Percentiles rank a stretch among this genome's conserved stretches.
Conservation (phyloP, 768 basidiomycete species). For the Rickenella mellea region DNA sequence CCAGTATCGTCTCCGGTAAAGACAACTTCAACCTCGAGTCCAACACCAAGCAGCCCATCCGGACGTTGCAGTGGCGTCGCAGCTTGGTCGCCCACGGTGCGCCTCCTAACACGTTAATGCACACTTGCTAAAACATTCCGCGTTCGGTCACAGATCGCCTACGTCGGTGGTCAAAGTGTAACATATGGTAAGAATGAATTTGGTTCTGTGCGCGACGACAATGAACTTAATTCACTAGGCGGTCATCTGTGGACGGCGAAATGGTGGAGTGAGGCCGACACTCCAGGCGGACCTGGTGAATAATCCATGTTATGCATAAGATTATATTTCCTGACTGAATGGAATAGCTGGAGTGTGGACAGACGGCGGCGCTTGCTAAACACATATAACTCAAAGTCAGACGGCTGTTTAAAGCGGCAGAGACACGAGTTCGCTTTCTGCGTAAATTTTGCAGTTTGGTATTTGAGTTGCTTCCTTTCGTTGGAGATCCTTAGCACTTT, state of each 20-base stretch:
- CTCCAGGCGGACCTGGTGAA: conserved; percentile 41
- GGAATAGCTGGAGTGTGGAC: conserved; percentile 44
- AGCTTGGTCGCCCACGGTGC: conserved; percentile 39
- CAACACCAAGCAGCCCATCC: not conserved
- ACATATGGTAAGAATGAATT: conserved; percentile 29
- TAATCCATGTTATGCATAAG: conserved; percentile 3
- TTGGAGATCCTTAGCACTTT: not conserved
- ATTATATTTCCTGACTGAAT: conserved; percentile 2
- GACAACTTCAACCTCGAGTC: conserved; percentile 18
- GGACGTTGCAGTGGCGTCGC: conserved; percentile 27
- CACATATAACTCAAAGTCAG: not conserved
- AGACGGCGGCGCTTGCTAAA: conserved; percentile 33
- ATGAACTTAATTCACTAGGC: conserved; percentile 17
- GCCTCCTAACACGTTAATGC: conserved; percentile 3
- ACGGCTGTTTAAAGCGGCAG: not conserved
- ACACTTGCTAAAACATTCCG: not conserved
- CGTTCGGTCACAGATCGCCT: conserved; percentile 24
- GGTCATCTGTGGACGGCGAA: conserved; percentile 49
- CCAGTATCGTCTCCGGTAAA: conserved; percentile 15
- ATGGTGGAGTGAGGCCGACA: conserved; percentile 57
- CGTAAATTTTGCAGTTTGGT: too few relatives aligned
- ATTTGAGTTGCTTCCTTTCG: not conserved
- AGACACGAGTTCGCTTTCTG: too few relatives aligned
- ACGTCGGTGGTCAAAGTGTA: conserved; percentile 34
- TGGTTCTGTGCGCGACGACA: not conserved